phyloP scores from a whole-genome alignment of 2,329 filamentous ascomycete species.

The Myrmaecium sp. region DNA sequence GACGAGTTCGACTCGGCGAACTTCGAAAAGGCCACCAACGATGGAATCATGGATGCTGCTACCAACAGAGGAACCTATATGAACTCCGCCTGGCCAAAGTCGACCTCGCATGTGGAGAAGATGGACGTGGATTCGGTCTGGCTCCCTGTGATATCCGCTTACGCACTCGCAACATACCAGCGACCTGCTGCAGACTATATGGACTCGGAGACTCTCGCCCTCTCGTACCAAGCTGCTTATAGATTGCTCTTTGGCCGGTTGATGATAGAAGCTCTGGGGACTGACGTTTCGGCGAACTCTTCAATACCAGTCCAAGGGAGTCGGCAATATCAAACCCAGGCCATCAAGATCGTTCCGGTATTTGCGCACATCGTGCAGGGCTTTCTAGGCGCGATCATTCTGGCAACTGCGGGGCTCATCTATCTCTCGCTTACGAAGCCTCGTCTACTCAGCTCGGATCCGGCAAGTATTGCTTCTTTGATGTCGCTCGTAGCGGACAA shows the following conservation, averaged over 20 bases:
- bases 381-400: slow-evolving; percentile 12
- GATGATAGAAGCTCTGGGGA: slow-evolving; percentile 15
- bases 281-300: slow-evolving; percentile 3
- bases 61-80: slow-evolving; percentile 5
- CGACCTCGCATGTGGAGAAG: slow-evolving; percentile 7
- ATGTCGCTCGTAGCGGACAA: slow-evolving; percentile 18
- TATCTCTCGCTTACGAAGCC: slow-evolving; percentile 9
- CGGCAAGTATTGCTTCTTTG: slow-evolving; percentile 18
- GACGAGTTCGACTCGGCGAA: slow-evolving; percentile 20
- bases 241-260: slow-evolving; percentile 24
- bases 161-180: slow-evolving; percentile 17
- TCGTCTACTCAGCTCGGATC: slow-evolving; percentile 14
- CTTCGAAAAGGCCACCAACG: slow-evolving; percentile 21
- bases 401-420: slow-evolving; percentile 11
- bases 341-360: slow-evolving; percentile 19
- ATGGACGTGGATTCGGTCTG: slow-evolving; percentile 9
- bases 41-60: slow-evolving; percentile 14
- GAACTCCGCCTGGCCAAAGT: not conserved
- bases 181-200: slow-evolving; percentile 15
- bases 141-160: slow-evolving; percentile 19
- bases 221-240: slow-evolving; percentile 24
- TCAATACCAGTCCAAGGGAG: slow-evolving; percentile 6
- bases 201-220: slow-evolving; percentile 14
- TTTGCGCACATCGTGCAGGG: slow-evolving; percentile 23
- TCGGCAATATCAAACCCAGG: slow-evolving; percentile 10